Evolutionary conservation across 2,329 filamentous ascomycete genomes (phyloP).

Genomic region (Conoideocrella luteorostrata): DNA sequence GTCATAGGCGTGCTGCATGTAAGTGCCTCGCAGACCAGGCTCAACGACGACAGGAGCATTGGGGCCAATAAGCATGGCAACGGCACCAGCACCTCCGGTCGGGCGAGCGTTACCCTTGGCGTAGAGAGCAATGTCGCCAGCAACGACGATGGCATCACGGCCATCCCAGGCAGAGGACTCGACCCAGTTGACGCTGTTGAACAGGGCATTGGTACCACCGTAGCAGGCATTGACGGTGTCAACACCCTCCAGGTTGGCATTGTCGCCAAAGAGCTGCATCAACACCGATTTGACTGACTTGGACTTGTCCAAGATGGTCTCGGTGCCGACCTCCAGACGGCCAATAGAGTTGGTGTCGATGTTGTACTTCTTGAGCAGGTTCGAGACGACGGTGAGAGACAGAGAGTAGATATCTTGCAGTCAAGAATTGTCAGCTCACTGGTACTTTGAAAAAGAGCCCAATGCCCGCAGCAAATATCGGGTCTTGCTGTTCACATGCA

Average conservation of each 20-base stretch:
- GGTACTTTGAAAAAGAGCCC: too few relatives aligned
- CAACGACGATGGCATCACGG: conserved; percentile 71
- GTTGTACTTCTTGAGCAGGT: conserved; percentile 75
- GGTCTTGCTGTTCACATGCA: neutral
- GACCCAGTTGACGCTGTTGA: conserved; percentile 80
- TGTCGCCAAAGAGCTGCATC: conserved; percentile 80
- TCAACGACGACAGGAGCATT: conserved; percentile 71
- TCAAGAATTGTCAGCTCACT: conserved; percentile 4
- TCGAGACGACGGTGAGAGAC: conserved; percentile 69
- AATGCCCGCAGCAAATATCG: too few relatives aligned
- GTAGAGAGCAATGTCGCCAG: conserved; percentile 79
- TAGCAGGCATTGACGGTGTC: conserved; percentile 84
- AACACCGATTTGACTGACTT: conserved; percentile 86
- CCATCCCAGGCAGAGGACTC: conserved; percentile 86
- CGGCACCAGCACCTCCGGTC: conserved; percentile 72
- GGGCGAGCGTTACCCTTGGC: conserved; percentile 77
- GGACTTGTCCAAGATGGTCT: conserved; percentile 83
- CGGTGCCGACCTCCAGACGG: conserved; percentile 77
- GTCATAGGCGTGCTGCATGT: conserved; percentile 80
- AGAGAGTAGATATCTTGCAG: conserved; percentile 78
- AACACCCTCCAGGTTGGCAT: conserved; percentile 77
- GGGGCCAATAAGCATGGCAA: conserved; percentile 73
- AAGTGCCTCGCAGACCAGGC: conserved; percentile 71
- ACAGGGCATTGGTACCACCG: conserved; percentile 76
- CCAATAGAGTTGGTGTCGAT: conserved; percentile 73